phyloP scores from a whole-genome alignment of 495 filamentous ascomycete genomes.

The Cudoniella acicularis region DNA sequence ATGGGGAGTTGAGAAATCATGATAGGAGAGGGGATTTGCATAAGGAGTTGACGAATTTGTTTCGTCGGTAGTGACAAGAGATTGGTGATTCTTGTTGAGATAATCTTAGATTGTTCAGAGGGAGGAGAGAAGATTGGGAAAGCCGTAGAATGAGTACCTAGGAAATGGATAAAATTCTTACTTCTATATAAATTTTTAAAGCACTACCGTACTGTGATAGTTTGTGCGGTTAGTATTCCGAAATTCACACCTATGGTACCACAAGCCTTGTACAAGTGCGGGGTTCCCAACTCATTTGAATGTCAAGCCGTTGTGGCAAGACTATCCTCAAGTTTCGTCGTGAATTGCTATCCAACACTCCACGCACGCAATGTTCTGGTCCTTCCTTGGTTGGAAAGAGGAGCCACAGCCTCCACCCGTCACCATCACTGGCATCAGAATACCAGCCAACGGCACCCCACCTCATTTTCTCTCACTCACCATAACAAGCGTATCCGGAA shows the following conservation, averaged over 20 bases:
- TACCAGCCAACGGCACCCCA: neutral
- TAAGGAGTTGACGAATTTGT: conserved; percentile 17
- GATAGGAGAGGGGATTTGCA: conserved; percentile 7
- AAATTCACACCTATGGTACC: too few relatives aligned
- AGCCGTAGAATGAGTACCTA: neutral
- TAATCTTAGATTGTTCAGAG: neutral
- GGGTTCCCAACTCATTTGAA: neutral
- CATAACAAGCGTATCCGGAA: neutral
- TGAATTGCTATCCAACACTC: too few relatives aligned
- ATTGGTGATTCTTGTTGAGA: too few relatives aligned
- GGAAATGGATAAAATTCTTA: neutral
- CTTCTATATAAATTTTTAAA: too few relatives aligned
- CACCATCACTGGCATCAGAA: neutral
- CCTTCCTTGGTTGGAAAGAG: neutral
- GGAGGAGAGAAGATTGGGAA: neutral
- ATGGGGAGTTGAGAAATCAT: neutral
- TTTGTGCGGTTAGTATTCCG: too few relatives aligned
- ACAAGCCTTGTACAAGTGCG: too few relatives aligned
- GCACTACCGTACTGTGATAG: too few relatives aligned
- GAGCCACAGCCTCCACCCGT: neutral
- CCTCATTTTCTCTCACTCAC: neutral
- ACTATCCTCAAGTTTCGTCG: neutral
- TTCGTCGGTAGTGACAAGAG: conserved; percentile 8
- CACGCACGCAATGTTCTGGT: neutral
- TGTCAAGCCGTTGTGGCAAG: too few relatives aligned